Base-by-base conservation (phyloP, 2,329 filamentous ascomycete genomes). In the Fusarium poae region DNA sequence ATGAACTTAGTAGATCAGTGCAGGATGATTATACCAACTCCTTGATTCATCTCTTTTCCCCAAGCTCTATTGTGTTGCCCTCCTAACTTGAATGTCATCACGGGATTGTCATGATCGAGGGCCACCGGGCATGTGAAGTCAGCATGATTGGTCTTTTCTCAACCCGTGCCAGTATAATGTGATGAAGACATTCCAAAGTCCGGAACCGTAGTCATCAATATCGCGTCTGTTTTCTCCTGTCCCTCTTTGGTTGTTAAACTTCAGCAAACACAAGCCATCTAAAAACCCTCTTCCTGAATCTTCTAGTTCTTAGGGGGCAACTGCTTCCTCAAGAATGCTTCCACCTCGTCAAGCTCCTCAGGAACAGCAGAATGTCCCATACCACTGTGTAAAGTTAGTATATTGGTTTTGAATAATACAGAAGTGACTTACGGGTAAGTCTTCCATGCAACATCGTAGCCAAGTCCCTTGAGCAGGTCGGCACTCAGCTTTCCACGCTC, bases 321-420 rank as follows among this genome's bases (percentile, higher is more conserved):
- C 45, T 79, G 79, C 65, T 80, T 75, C 30, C 71, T 77, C 62
- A 89, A 63, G 68, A 86, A 89, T 3, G 74, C 77, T 80, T 97
- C 92, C 20, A 97, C 83, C 74, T 97, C 92, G 63, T 97, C 89
- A 57, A 97, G 88, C 81, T 97, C 95, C 70, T 91, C 83, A 8
- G 88, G 85, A 72, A 90, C 89, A 5, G 93, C 93, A 23, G 89
- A 91, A 77, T 97, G 94, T 13, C 83, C 84, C 76, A 97, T 86
- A 9, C 89, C 85, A 58, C 89, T 92, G 55, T 52, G 16, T 15
- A 35, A 25, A 34, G 48, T 75, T 40, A 75, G 53, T 29, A 15
- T 45, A 11, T 23, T 25, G 4, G 13, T 8, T 29, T n/a, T 2
- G 6, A 16, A 9, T 29, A 8, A 20, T 7, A 7, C 20, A 32